Base-by-base conservation (phyloP, 2,329 filamentous ascomycete genomes). In the Colletotrichum agaves region DNA sequence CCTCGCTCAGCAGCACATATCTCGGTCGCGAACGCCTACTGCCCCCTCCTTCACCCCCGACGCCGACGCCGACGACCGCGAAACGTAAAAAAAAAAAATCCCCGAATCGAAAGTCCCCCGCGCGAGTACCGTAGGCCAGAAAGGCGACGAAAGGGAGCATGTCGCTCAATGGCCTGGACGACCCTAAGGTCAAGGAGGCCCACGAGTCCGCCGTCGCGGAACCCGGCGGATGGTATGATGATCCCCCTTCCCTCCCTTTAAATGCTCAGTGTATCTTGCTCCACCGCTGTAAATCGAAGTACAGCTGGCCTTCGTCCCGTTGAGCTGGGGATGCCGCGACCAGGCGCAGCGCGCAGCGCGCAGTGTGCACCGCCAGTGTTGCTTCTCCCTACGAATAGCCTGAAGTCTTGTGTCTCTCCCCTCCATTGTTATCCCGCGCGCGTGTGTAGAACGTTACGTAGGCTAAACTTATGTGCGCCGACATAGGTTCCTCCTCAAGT, bases 111-210 rank as follows among this genome's bases (percentile, higher is more conserved):
- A 44, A 33, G 27, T 21, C 23, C 39, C n/a, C 27, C 27, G 60
- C 55, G 44, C 60, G 12, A 21, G 8, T 21, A 10, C 33, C 31
- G 33, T 63, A 67, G 46, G 58, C 61, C 37, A 46, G 43, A 63
- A 56, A 62, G 43, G 4, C 49, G 47, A 69, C 39, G 23, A 21
- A 59, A 63, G 59, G 59, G 46, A 68, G 43, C 35, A 98, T 98
- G 95, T 98, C 95, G 85, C 86, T 98, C 81, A 97, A 97, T 89
- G 96, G 96, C 72, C 86, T 98, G 81, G 94, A 98, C 83, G 87
- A 89, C 82, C 83, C 87, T 73, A 87, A 89, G 77, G 87, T 99
- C 81, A 88, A 90, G 81, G 93, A 97, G 82, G 94, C 94, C 75
- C 91, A 97, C 81, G 91, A 94, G 77, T 84, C 88, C 74, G 92